A percentile compares a stretch with the other conserved stretches of the same genome.
These are phyloP conservation scores for Oehlia diaphana DNA, from an alignment of 192 early-diverging fungal genomes.

Conservation along the genomic window DNA sequence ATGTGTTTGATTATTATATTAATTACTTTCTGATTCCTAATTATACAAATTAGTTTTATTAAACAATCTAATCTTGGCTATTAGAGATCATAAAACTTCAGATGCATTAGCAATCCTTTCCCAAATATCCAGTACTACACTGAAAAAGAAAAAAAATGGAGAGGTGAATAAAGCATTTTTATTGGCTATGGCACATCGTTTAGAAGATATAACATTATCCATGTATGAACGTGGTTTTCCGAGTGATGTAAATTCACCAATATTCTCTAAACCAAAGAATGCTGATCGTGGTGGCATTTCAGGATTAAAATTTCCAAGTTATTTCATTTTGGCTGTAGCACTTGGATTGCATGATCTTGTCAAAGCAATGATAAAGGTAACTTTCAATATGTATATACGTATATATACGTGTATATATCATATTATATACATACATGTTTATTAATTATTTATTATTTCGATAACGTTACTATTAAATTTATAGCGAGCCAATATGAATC, in stretches of 20 bases:
- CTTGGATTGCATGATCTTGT: slow-evolving; percentile 42
- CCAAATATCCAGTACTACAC: slow-evolving; percentile 33
- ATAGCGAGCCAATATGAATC: slow-evolving; percentile 44
- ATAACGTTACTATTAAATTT: not conserved
- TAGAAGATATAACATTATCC: slow-evolving; percentile 43
- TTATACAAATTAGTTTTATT: slow-evolving; percentile 34
- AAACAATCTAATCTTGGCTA: slow-evolving; percentile 43
- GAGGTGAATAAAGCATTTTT: slow-evolving; percentile 43
- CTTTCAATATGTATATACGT: not conserved
- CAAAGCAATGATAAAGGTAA: slow-evolving; percentile 44
- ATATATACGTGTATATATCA: not conserved
- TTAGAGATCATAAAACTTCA: slow-evolving; percentile 42
- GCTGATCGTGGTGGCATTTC: slow-evolving; percentile 21
- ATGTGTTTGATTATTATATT: not conserved
- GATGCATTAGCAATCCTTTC: slow-evolving; percentile 40
- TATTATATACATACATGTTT: not conserved
- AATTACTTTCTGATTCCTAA: not conserved
- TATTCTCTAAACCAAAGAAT: slow-evolving; percentile 35
- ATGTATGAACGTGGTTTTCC: slow-evolving; percentile 45
- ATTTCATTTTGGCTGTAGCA: slow-evolving; percentile 44
- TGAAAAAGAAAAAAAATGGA: slow-evolving; percentile 42
- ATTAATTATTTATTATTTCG: not conserved
- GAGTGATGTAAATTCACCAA: slow-evolving; percentile 43
- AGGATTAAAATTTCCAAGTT: slow-evolving; percentile 44
- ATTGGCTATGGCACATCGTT: slow-evolving; percentile 44